phyloP scores from a whole-genome alignment of 2,329 filamentous ascomycete species.

The Fusarium cyanostomum region DNA sequence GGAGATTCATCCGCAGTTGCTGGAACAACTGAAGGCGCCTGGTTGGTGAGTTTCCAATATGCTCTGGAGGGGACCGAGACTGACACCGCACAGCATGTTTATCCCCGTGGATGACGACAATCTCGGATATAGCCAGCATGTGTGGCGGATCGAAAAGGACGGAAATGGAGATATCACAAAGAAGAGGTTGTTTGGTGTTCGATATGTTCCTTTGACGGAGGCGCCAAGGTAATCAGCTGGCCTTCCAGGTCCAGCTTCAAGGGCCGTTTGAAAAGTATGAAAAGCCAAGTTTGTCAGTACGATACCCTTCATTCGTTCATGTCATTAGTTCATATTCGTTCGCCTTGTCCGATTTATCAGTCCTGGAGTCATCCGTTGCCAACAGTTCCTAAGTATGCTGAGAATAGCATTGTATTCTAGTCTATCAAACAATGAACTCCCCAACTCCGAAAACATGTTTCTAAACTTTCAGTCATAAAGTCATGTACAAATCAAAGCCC shows the following conservation, averaged over 20 bases:
- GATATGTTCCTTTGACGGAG: slow-evolving; percentile 82
- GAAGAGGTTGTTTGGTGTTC: slow-evolving; percentile 73
- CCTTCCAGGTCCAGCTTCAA: too few species aligned
- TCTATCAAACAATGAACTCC: not conserved
- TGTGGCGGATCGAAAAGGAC: slow-evolving; percentile 81
- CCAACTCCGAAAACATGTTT: not conserved
- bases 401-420: not conserved
- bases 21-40: slow-evolving; percentile 81
- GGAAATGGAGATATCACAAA: slow-evolving; percentile 67
- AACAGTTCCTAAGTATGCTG: not conserved
- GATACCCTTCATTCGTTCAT: not conserved
- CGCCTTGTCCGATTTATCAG: too few species aligned
- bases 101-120: slow-evolving; percentile 74
- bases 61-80: not conserved
- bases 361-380: too few species aligned
- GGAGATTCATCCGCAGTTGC: slow-evolving; percentile 74
- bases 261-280: not conserved
- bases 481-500: not conserved
- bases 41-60: slow-evolving; percentile 64
- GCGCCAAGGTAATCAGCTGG: slow-evolving; percentile 55
- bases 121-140: slow-evolving; percentile 64
- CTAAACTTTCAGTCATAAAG: slow-evolving; percentile 1
- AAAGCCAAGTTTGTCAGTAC: not conserved
- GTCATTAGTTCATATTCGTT: too few species aligned
- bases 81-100: slow-evolving; percentile 66